A percentile compares a stretch with the other conserved stretches of the same genome.
Evolutionary conservation across 1,284 basidiomycete species (phyloP).

Genomic region (Clitocybe nebularis): DNA sequence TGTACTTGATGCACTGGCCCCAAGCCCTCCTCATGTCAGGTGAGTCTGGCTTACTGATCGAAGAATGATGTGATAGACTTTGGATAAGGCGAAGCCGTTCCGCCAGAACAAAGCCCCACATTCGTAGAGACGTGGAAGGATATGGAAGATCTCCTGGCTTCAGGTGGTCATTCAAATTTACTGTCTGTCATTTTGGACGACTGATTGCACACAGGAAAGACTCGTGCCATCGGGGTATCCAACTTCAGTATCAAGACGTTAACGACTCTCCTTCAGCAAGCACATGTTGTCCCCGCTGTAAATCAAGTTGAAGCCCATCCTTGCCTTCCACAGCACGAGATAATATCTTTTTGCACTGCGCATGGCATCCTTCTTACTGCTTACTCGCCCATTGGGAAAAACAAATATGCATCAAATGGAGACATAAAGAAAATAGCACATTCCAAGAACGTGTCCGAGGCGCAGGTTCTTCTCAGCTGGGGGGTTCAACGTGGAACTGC

Average conservation of each 20-base stretch:
- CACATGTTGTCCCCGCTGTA: slow-evolving; percentile 47
- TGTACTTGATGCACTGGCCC: slow-evolving; percentile 72
- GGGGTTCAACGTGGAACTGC: slow-evolving; percentile 38
- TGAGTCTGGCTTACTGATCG: no score
- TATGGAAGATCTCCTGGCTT: slow-evolving; percentile 48
- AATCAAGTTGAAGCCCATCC: slow-evolving; percentile 69
- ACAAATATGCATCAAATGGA: slow-evolving; percentile 1
- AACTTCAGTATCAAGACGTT: slow-evolving; percentile 63
- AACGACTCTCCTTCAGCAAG: slow-evolving; percentile 33
- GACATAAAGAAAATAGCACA: background rate
- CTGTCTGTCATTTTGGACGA: background rate
- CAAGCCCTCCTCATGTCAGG: slow-evolving; percentile 5
- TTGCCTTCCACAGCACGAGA: slow-evolving; percentile 49
- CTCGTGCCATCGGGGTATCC: slow-evolving; percentile 57
- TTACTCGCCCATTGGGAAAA: slow-evolving; percentile 60
- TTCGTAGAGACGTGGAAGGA: slow-evolving; percentile 50
- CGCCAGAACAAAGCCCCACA: slow-evolving; percentile 43
- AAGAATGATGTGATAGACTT: no score
- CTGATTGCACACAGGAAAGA: slow-evolving; percentile 8
- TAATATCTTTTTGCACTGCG: slow-evolving; percentile 51
- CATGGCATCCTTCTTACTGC: slow-evolving; percentile 64
- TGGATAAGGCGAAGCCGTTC: slow-evolving; percentile 4
- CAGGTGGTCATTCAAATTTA: slow-evolving; percentile 20
- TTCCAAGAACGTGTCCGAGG: background rate
- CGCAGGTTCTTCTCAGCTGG: slow-evolving; percentile 32